Conservation (phyloP, 306 rosid genomes). For the Fragaria nilgerrensis region DNA sequence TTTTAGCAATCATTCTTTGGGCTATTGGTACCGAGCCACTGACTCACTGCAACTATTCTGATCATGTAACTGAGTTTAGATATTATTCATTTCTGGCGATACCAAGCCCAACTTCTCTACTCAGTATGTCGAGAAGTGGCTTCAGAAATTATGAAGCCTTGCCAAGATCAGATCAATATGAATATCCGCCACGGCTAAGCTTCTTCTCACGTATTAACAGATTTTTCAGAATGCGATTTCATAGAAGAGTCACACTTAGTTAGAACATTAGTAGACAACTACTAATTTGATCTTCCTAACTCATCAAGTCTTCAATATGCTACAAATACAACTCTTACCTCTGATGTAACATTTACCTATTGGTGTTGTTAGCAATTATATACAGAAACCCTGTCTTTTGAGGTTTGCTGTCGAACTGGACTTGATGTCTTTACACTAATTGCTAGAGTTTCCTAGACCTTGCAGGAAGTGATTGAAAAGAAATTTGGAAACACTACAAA, state of each 20-base stretch:
- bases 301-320: background rate
- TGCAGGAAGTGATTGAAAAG: background rate
- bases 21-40: slow-evolving; percentile 28
- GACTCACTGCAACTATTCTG: slow-evolving; percentile 18
- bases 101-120: slow-evolving; percentile 14
- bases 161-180: background rate
- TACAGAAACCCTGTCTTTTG: background rate
- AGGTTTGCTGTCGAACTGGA: background rate
- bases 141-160: slow-evolving; percentile 16
- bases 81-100: slow-evolving; percentile 42
- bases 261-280: background rate
- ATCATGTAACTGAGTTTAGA: slow-evolving; percentile 20
- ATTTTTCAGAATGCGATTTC: slow-evolving; percentile 21
- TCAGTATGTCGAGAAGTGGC: background rate
- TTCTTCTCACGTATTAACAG: background rate
- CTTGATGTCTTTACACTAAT: background rate
- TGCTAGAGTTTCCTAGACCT: background rate
- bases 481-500: too few species aligned
- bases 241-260: slow-evolving; percentile 5
- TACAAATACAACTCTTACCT: background rate
- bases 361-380: background rate
- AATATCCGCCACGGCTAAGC: slow-evolving; percentile 11
- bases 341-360: background rate
- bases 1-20: slow-evolving; percentile 30
- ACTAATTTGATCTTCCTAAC: background rate